Percentiles rank a stretch among this genome's conserved stretches.
Evolutionary conservation across 768 basidiomycete species (phyloP).

Genomic region (Pisolithus marmoratus): DNA sequence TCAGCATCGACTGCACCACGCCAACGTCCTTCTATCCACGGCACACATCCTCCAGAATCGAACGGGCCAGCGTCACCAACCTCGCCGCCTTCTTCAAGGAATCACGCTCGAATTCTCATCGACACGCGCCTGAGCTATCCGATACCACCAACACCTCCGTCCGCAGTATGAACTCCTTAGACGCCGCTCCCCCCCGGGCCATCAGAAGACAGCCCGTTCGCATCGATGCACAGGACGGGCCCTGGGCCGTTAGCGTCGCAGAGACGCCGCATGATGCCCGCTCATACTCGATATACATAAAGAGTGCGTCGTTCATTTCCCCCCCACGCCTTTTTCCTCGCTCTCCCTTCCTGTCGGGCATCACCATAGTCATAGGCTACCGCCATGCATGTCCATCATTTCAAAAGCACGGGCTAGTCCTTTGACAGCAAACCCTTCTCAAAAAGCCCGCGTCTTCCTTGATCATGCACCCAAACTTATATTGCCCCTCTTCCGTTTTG

Average conservation of each 20-base stretch:
- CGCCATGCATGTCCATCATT: slow-evolving; percentile 7
- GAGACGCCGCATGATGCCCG: slow-evolving; percentile 72
- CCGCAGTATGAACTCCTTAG: slow-evolving; percentile 39
- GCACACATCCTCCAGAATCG: slow-evolving; percentile 28
- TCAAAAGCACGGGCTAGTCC: slow-evolving; percentile 9
- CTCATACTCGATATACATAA: slow-evolving; percentile 78
- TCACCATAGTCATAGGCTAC: neutral
- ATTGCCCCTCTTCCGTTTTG: neutral
- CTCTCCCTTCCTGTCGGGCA: slow-evolving; percentile 11
- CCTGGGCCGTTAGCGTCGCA: slow-evolving; percentile 85
- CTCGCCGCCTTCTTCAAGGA: slow-evolving; percentile 37
- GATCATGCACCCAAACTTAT: slow-evolving; percentile 6
- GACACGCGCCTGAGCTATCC: slow-evolving; percentile 25
- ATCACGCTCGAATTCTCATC: slow-evolving; percentile 26
- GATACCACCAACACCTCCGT: slow-evolving; percentile 18
- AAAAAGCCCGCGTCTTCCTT: slow-evolving; percentile 10
- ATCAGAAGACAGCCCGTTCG: slow-evolving; percentile 49
- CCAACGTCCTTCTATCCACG: slow-evolving; percentile 28
- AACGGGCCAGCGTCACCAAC: slow-evolving; percentile 35
- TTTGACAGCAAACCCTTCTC: slow-evolving; percentile 19
- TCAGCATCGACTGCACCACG: slow-evolving; percentile 39
- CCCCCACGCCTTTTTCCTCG: slow-evolving; percentile 17
- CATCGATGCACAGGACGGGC: slow-evolving; percentile 72
- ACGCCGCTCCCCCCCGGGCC: slow-evolving; percentile 36
- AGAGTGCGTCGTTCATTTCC: slow-evolving; percentile 54